These are phyloP conservation scores for Pseudogymnoascus destructans DNA, from an alignment of 2,329 filamentous ascomycete genomes.

Conservation along the genomic window DNA sequence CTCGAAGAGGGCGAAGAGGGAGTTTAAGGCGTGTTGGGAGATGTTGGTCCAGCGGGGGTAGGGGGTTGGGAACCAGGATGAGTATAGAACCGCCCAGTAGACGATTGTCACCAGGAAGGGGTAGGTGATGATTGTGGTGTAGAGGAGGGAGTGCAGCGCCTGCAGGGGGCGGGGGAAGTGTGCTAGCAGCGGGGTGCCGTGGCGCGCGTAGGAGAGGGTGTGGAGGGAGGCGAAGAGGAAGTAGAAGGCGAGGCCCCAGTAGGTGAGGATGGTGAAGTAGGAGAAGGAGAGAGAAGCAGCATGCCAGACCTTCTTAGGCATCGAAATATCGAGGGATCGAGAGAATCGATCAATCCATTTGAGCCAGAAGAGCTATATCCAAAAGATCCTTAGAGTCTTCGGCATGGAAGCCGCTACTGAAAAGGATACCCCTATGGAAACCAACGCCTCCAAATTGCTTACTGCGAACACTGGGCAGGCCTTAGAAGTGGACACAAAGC, in stretches of 20 bases:
- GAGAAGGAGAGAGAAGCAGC: slow-evolving; percentile 50
- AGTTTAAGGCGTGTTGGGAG: slow-evolving; percentile 65
- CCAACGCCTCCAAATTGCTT: no score
- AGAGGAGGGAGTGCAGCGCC: slow-evolving; percentile 50
- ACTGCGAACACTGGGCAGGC: no score
- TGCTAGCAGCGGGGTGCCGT: slow-evolving; percentile 42
- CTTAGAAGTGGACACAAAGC: no score
- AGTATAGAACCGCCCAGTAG: slow-evolving; percentile 53
- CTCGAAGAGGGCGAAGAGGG: slow-evolving; percentile 61
- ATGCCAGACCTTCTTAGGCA: no score
- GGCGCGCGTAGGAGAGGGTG: slow-evolving; percentile 51
- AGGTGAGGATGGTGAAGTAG: slow-evolving; percentile 61
- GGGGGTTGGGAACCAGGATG: slow-evolving; percentile 35
- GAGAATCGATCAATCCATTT: no score
- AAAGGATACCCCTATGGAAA: no score
- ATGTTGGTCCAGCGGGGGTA: slow-evolving; percentile 52
- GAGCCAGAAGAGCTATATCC: no score
- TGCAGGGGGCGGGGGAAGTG: slow-evolving; percentile 48
- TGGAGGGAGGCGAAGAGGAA: slow-evolving; percentile 54
- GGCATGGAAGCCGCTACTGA: no score
- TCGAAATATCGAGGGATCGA: no score
- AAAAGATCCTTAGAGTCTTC: no score
- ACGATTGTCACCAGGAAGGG: slow-evolving; percentile 59
- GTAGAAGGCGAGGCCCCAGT: slow-evolving; percentile 75
- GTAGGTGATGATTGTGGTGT: slow-evolving; percentile 48